Conservation (phyloP, 192 early-diverging fungal genomes). For the Gigaspora rosea region DNA sequence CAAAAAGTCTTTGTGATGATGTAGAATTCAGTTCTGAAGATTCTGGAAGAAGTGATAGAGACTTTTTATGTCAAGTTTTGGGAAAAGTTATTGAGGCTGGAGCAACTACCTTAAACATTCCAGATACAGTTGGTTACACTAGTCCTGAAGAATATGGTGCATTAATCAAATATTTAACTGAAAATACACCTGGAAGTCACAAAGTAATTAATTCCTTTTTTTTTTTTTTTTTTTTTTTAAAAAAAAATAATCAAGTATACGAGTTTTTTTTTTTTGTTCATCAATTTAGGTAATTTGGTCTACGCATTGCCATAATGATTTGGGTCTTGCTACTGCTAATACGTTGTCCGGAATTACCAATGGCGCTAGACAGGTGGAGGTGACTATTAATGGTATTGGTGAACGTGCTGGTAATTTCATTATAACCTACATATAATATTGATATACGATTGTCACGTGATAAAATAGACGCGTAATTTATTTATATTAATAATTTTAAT, state of each 20-base stretch:
- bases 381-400: conserved; percentile 97
- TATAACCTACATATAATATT: neutral
- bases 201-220: conserved; percentile 42
- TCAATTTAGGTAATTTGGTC: conserved; percentile 69
- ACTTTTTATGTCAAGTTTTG: conserved; percentile 84
- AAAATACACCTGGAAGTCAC: conserved; percentile 70
- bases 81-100: conserved; percentile 84
- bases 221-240: conserved; percentile 1
- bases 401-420: conserved; percentile 72
- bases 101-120: conserved; percentile 94
- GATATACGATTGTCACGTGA: too few relatives aligned
- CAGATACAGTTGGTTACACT: conserved; percentile 98
- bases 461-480: neutral
- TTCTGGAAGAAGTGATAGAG: conserved; percentile 86
- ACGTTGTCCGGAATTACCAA: conserved; percentile 87
- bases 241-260: neutral
- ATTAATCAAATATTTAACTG: conserved; percentile 80
- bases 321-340: conserved; percentile 96
- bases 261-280: neutral
- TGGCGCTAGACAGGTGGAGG: conserved; percentile 95
- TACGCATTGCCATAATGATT: conserved; percentile 98
- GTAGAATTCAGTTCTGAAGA: conserved; percentile 97
- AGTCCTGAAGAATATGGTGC: conserved; percentile 87
- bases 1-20: conserved; percentile 78
- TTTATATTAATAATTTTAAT: neutral